Base-by-base conservation (phyloP, 306 rosid genomes). In the Astragalus membranaceus region DNA sequence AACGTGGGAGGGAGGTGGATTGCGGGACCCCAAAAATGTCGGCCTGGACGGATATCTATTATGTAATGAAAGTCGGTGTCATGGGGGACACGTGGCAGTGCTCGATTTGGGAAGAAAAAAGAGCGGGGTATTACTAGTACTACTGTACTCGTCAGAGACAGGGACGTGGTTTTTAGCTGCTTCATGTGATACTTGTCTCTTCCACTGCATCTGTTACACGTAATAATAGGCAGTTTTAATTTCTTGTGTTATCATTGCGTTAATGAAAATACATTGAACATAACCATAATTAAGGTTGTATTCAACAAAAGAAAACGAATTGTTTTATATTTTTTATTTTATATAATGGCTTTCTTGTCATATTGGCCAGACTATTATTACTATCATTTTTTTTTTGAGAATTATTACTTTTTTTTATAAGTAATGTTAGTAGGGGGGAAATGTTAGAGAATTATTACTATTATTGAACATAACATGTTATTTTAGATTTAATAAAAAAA, bases 1-100 rank as follows among this genome's bases (percentile, higher is more conserved):
- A 62, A 73, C 71, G 70, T 73, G 63, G 54, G 70, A 7, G 32
- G 71, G 10, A 41, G 69, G 61, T 49, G 61, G 17, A 3, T 2
- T 20, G 52, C 7, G 43, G 55, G 56, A 2, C 46, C 78, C 56
- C 2, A 30, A 52, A 52, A 11, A 42, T 35, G 78, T 65, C 72
- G 78, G 72, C 10, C 37, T 17, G 15, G 33, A 43, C 11, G 37
- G 56, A 67, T 33, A 47, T 49, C 1, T 2, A 48, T 13, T 48
- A 4, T 47, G 26, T 16, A 36, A 9, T 59, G 4, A 60, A 42
- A 15, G 70, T 65, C 70, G 70, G 70, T 65, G 36, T 62, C 67
- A 33, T 62, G 67, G 35, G 8, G 50, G 1, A 61, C 35, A 3
- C 67, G 67, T 61, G 67, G 67, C 50, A 39, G 35, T 16, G 33